These are phyloP conservation scores for Lactarius quietus DNA, from an alignment of 768 basidiomycete species.

Conservation along the genomic window DNA sequence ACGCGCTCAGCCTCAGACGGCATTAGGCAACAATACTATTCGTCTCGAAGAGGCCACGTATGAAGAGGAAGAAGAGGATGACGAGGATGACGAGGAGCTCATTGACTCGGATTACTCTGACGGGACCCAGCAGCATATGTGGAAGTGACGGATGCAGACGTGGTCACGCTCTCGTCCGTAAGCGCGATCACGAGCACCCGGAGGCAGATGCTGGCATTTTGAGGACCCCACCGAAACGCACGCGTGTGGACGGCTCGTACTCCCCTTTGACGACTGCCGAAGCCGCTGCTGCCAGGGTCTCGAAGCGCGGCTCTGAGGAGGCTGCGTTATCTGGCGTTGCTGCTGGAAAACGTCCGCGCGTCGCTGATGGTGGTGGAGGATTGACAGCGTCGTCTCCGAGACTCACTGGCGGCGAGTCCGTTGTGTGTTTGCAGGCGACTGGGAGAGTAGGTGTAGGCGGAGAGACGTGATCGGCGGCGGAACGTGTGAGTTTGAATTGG, in stretches of 20 bases:
- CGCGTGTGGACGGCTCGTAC: conserved; percentile 30
- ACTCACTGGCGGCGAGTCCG: not conserved
- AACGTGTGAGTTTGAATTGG: not conserved
- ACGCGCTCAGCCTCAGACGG: conserved; percentile 12
- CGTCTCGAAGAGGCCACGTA: conserved; percentile 28
- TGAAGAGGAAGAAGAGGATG: conserved; percentile 35
- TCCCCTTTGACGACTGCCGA: conserved; percentile 25
- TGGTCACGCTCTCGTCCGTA: conserved; percentile 34
- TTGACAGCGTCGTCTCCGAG: not conserved
- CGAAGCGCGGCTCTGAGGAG: conserved; percentile 26
- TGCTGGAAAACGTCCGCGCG: conserved; percentile 20
- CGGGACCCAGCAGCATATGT: conserved; percentile 12
- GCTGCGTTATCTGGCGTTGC: conserved; percentile 19
- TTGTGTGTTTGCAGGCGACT: not conserved
- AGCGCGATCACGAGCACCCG: conserved; percentile 34
- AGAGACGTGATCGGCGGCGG: conserved; percentile 14
- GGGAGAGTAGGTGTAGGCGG: conserved; percentile 8
- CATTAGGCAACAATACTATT: conserved; percentile 27
- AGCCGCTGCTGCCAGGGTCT: conserved; percentile 12
- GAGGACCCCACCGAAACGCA: conserved; percentile 43
- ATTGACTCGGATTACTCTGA: conserved; percentile 18
- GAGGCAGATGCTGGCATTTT: conserved; percentile 31
- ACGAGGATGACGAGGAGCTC: conserved; percentile 35
- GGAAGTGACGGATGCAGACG: conserved; percentile 31
- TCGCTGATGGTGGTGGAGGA: not conserved